Evolutionary conservation across 225 moss, liverwort and hornwort genomes (phyloP), one percentile per base, ranked within the genome.

Genomic region (Rhytidiadelphus loreus): DNA sequence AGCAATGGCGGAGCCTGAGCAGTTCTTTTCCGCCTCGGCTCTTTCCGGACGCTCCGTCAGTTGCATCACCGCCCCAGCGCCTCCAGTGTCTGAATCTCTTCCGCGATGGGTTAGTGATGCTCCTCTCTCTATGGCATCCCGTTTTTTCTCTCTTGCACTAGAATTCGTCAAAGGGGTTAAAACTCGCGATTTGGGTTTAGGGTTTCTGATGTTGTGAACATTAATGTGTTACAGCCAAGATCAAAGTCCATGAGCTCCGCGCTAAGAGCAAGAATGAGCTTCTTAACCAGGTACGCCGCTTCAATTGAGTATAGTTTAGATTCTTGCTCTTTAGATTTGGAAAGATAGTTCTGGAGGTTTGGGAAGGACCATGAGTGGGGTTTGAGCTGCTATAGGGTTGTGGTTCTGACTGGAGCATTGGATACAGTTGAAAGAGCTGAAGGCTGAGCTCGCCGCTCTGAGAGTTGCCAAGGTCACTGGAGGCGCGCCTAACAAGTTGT

Each of bases 391-490:
- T 77, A 68, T n/a, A 37, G 12, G 83, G 13, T 37, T 44, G 56
- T 44, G 64, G 7, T 16, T 78, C 78, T 87, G 44, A 86, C 7
- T 83, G 35, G 39, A 30, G 12, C 62, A 17, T 13, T 83, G 53
- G 68, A 8, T 85, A 46, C 91, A 96, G 97, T 55, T 97, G 92
- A 97, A 97, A 93, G 97, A 97, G 90, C 89, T 97, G 90, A 97
- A 97, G 90, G 95, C 95, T 23, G 97, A 97, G 92, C 94, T 95
- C n/a, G 96, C 96, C 82, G 91, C 94, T 83, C 83, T 96, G 92
- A 91, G 97, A 89, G 97, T 97, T 81, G 95, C 94, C 68, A 96
- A 96, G 92, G 96, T 96, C 66, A 96, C 96, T 43, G 96, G 96
- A 88, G 95, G 96, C 57, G 96, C 96, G 39, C 94, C 94, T 19